Conservation (phyloP, 192 early-diverging fungal species). For the Backusella macrospora region DNA sequence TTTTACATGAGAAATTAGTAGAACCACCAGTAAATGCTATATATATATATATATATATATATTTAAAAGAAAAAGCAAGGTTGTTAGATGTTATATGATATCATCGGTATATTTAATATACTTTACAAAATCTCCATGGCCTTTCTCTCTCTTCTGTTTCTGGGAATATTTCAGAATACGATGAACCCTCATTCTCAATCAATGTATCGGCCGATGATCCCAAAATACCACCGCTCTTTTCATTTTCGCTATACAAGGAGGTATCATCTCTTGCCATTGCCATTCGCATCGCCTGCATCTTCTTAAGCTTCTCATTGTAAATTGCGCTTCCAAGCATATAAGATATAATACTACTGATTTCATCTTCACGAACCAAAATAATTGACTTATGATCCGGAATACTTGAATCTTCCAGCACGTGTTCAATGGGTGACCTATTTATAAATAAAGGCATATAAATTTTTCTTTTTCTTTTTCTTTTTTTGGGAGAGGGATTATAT, state of each 20-base stretch:
- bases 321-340: constrained; percentile 74
- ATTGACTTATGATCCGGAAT: constrained; percentile 66
- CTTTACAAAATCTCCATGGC: constrained; percentile 24
- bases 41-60: no score
- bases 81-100: neutral
- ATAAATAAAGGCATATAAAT: neutral
- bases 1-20: constrained; percentile 83
- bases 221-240: neutral
- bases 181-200: neutral
- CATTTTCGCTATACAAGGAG: constrained; percentile 3
- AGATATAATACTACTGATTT: constrained; percentile 92
- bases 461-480: neutral
- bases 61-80: neutral
- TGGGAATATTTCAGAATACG: constrained; percentile 18
- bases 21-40: constrained; percentile 77
- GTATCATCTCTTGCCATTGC: neutral
- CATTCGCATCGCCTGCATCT: constrained; percentile 38
- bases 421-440: constrained; percentile 70
- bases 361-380: constrained; percentile 87
- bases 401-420: constrained; percentile 83
- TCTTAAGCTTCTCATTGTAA: constrained; percentile 65
- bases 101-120: constrained; percentile 52
- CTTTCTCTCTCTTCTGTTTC: constrained; percentile 22
- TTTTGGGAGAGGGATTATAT: neutral
- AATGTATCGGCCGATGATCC: constrained; percentile 7